A percentile compares a stretch with the other conserved stretches of the same genome.
These are phyloP conservation scores for Rhodomyrtus psidioides DNA, from an alignment of 441 rosid genomes.

Conservation along the genomic window DNA sequence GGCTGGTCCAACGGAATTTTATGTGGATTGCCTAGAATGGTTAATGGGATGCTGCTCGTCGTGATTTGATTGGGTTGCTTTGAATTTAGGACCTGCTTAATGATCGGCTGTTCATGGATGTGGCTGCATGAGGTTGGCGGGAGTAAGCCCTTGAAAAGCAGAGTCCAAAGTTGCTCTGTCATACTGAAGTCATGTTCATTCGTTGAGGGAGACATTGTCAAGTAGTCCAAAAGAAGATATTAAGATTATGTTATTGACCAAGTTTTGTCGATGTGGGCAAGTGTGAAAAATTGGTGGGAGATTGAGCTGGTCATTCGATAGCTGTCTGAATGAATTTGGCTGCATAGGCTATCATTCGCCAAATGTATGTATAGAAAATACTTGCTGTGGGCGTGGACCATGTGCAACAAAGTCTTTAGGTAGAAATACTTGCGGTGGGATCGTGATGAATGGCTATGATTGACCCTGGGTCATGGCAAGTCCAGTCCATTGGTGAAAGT, in stretches of 20 bases:
- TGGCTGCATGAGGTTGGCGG: background rate
- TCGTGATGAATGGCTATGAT: background rate
- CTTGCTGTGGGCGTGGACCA: background rate
- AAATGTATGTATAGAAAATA: background rate
- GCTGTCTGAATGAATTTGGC: background rate
- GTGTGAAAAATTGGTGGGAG: background rate
- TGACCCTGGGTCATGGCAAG: background rate
- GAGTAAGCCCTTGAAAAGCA: background rate
- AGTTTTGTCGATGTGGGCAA: background rate
- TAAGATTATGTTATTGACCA: background rate
- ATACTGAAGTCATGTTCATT: background rate
- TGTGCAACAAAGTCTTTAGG: background rate
- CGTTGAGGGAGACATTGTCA: background rate
- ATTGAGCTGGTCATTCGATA: background rate
- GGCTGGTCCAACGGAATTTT: background rate
- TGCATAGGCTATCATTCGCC: background rate
- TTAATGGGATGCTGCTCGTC: background rate
- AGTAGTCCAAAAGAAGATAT: background rate
- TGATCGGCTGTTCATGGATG: background rate
- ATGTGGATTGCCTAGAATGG: background rate
- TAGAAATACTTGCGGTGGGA: background rate
- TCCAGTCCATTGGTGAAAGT: background rate
- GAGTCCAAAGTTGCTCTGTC: background rate
- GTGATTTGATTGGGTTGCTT: background rate
- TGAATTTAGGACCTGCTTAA: background rate